Conservation (phyloP, 2,329 filamentous ascomycete genomes). For the Aspergillus intermedius region DNA sequence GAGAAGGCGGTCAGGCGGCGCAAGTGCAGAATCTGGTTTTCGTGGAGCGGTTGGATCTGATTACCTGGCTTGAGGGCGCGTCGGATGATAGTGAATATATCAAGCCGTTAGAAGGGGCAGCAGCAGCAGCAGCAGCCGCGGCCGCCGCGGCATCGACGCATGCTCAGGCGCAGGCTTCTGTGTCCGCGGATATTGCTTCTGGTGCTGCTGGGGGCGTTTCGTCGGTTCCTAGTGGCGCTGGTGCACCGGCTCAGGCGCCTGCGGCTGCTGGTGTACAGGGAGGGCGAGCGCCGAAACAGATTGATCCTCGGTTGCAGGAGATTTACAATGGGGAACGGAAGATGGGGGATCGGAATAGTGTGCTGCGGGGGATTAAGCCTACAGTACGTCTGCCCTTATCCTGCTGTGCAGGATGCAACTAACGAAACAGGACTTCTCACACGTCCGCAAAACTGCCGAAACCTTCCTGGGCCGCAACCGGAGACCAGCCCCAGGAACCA, state of each 20-base stretch:
- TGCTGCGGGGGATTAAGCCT: slow-evolving; percentile 78
- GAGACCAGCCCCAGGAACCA: slow-evolving; percentile 26
- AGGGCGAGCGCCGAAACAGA: slow-evolving; percentile 55
- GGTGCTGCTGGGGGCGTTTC: slow-evolving; percentile 42
- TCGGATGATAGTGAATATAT: slow-evolving; percentile 91
- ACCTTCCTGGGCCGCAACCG: slow-evolving; percentile 60
- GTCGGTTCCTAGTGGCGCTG: slow-evolving; percentile 37
- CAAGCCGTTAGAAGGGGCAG: slow-evolving; percentile 65
- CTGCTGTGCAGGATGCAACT: background rate
- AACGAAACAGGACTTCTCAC: slow-evolving; percentile 72
- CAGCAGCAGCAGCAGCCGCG: slow-evolving; percentile 38
- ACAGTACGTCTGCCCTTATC: slow-evolving; percentile 54
- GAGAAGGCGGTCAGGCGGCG: slow-evolving; percentile 37
- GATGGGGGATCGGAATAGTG: slow-evolving; percentile 87
- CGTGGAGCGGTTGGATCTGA: slow-evolving; percentile 82
- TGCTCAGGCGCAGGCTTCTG: slow-evolving; percentile 23
- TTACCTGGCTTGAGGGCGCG: slow-evolving; percentile 87
- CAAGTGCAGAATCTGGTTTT: slow-evolving; percentile 84
- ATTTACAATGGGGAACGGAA: slow-evolving; percentile 89
- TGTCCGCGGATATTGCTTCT: slow-evolving; percentile 45
- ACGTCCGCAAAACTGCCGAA: slow-evolving; percentile 78
- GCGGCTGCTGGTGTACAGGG: slow-evolving; percentile 20
- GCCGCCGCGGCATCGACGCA: slow-evolving; percentile 29
- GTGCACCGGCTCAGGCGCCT: slow-evolving; percentile 21
- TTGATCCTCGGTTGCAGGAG: slow-evolving; percentile 75